Base-by-base conservation (phyloP, 768 basidiomycete genomes). In the Auriculariales sp. region DNA sequence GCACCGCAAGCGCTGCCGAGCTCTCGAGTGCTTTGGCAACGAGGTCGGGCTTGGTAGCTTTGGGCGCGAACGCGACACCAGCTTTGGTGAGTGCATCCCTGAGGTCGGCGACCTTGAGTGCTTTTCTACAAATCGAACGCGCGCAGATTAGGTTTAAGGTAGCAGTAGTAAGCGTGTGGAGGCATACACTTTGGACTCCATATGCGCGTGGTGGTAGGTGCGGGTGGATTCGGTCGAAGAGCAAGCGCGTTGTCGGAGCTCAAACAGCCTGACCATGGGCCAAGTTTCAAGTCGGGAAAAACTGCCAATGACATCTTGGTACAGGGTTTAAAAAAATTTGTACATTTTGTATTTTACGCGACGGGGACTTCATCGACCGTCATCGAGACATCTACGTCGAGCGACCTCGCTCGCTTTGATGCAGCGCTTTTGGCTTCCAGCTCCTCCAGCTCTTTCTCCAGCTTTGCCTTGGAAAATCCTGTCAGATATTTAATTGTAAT, bases 41-140 rank as follows among this genome's bases (percentile, higher is more conserved):
- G 59, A 87, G 78, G 56, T 83, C 83, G 0, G 65, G 58, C 62
- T 85, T 87, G 59, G 73, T 82, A 4, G 75, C 70, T 59, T 78
- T 79, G 57, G 72, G 64, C 0, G 77, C 72, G 29, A 69, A 61
- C 3, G 72, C 44, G 49, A 76, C 65, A 30, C 59, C 52, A 19
- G 80, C 82, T 42, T 68, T 69, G 48, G 67, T 35, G 59, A 84
- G 75, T 53, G 84, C 73, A 50, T 74, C 70, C 58, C 67, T 77
- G 62, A 85, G 77, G 55, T 85, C 82, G 30, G 72, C 71, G 59
- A 83, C 83, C 62, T 81, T 83, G 68, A 85, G 77, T 1, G 77
- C 64, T 62, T 78, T 79, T 52, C 71, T 71, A 58, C 51, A 19
- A 15, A 10, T 2, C 17, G n/a, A n/a, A n/a, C n/a, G n/a, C n/a